These are phyloP conservation scores for Apostasia shenzhenica DNA, from an alignment of 106 monocot species.

Conservation along the genomic window DNA sequence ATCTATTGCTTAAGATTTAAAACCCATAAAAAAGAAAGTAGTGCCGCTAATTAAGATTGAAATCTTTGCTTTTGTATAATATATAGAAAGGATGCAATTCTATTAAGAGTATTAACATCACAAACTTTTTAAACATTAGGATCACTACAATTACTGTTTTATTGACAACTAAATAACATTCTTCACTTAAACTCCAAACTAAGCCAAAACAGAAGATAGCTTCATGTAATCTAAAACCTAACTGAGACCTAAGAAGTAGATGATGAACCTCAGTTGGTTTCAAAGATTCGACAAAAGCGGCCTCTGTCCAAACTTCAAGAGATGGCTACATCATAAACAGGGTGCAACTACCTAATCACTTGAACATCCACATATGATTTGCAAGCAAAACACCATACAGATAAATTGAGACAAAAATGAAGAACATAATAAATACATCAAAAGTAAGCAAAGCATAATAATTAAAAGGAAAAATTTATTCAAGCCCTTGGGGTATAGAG, in stretches of 20 bases:
- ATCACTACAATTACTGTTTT: too few species aligned
- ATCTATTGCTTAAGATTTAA: too few species aligned
- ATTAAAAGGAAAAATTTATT: too few species aligned
- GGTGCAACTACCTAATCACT: slow-evolving; percentile 51
- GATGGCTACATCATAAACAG: slow-evolving; percentile 80
- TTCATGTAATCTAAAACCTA: not conserved
- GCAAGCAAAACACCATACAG: slow-evolving; percentile 89
- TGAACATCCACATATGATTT: slow-evolving; percentile 85
- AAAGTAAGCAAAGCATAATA: not conserved
- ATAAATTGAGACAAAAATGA: slow-evolving; percentile 39
- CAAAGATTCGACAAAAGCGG: slow-evolving; percentile 39
- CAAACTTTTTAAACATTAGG: too few species aligned
- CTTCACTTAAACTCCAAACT: too few species aligned
- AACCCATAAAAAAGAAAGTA: too few species aligned
- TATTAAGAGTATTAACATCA: too few species aligned
- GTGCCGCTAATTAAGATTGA: too few species aligned
- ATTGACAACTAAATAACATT: too few species aligned
- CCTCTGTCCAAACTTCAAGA: slow-evolving; percentile 66
- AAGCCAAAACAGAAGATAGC: too few species aligned
- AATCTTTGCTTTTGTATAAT: too few species aligned
- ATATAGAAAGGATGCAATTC: too few species aligned
- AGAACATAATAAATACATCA: not conserved
- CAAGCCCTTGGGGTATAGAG: not conserved
- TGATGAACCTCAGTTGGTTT: slow-evolving; percentile 2
- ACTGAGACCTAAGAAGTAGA: not conserved